Percentiles rank a stretch among this genome's conserved stretches.
Conservation (phyloP, 2,329 filamentous ascomycete species). For the Aspergillus ibericus region DNA sequence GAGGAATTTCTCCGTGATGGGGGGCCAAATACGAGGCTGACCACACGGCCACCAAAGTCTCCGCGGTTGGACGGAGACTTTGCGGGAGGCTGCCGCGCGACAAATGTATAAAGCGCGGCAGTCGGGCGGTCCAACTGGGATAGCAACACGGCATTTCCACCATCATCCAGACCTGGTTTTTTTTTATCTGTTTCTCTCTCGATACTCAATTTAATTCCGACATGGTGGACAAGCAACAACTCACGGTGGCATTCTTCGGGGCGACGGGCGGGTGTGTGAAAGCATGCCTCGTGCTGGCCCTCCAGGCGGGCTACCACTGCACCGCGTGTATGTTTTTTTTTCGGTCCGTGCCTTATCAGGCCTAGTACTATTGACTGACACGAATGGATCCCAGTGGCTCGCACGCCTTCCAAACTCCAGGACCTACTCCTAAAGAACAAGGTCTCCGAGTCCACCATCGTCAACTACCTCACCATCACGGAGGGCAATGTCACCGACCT, state of each 20-base stretch:
- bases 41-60: neutral
- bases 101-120: neutral
- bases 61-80: neutral
- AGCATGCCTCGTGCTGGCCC: constrained; percentile 45
- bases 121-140: neutral
- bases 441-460: constrained; percentile 37
- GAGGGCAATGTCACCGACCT: constrained; percentile 49
- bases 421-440: constrained; percentile 43
- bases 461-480: constrained; percentile 48
- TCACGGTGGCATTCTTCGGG: constrained; percentile 53
- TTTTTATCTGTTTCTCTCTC: neutral
- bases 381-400: constrained; percentile 45
- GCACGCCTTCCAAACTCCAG: constrained; percentile 52
- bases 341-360: too few species aligned
- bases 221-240: constrained; percentile 3
- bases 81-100: neutral
- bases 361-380: too few species aligned
- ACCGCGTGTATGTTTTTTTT: constrained; percentile 35
- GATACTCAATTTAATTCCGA: neutral
- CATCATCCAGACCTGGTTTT: neutral
- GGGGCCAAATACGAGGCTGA: neutral
- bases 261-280: constrained; percentile 52
- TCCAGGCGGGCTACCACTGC: constrained; percentile 47
- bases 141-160: neutral
- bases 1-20: too few species aligned